Base-by-base conservation (phyloP, 768 basidiomycete genomes). In the Suillus lakei region DNA sequence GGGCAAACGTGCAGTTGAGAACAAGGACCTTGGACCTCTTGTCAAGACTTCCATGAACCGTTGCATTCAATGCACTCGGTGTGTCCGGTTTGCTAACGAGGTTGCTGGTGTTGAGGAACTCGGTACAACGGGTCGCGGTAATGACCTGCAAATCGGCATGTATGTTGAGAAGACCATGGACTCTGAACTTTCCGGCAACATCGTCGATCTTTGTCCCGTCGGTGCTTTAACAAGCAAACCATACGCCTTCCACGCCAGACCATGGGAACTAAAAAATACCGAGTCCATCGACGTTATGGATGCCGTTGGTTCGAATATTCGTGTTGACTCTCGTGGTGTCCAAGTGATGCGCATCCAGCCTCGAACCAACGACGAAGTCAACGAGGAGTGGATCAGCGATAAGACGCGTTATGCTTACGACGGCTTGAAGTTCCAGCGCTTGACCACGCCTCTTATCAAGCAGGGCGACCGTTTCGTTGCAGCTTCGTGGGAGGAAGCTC, bases 331-430 rank as follows among this genome's bases (percentile, higher is more conserved):
- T 43, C 88, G 97, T 41, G 96, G 96, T 46, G 91, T 97, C 5
- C 89, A 94, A 76, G 97, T 99, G 68, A 99, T 99, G 96, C 91
- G 98, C 59, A 86, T 99, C 70, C 96, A 98, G 74, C 98, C 98
- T 1, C 87, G 92, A 73, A 93, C 94, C 59, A 99, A 98, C 76
- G 98, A 99, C 78, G 93, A 98, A 70, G 90, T 99, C 68, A 99
- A 99, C 77, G 98, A 99, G 82, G 98, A 99, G 78, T 99, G 98
- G 98, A 97, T 99, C 77, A 95, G 87, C 78, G 98, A 99, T 85
- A 99, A 99, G 86, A 96, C 97, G 2, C 92, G 98, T 64, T 96
- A 95, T 77, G 93, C 97, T 1, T 92, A 96, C 77, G 98, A 99
- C 72, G 98, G 98, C 12, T 86, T 99, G 38, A 89, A 88, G 73